Base-by-base conservation (phyloP, 2,329 filamentous ascomycete genomes). In the Bipolaris victoriae region DNA sequence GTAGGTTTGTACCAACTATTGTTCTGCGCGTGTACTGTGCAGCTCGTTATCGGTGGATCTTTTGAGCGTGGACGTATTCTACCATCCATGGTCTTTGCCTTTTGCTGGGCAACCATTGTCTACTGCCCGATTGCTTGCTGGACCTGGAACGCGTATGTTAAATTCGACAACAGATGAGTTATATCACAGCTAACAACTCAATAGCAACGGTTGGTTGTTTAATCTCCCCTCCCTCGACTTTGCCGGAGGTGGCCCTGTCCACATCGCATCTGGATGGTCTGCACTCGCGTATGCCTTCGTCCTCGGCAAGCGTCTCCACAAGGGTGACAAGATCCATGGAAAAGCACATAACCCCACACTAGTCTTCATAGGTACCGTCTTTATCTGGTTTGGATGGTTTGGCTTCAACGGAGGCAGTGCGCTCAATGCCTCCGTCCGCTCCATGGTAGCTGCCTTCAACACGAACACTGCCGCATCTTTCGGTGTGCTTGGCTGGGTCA, bases 351-450 rank as follows among this genome's bases (percentile, higher is more conserved):
- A 88, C 71, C 83, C 86, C 0, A 83, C 85, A 0, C 79, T 89
- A 1, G 85, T 89, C 63, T 86, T 86, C 63, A 79, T 89, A 2
- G 86, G 86, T 1, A 89, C 86, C 0, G 78, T 87, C 1, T 77
- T 89, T 39, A 88, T 89, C 58, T 89, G 86, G 86, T 87, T 88
- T 58, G 86, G 82, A 7, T 86, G 83, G 83, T 82, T 84, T 59
- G 84, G 83, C 1, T 86, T 86, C 72, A 86, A 86, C 68, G 83
- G 83, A 43, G 84, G 84, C 13, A 83, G 81, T 3, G 80, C 82
- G 18, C 77, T 85, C 20, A 65, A 63, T 47, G 62, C 58, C 9
- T 80, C 79, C 22, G 70, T 86, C 36, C 82, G 84, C 46, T 80
- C 82, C 22, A 83, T 84, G 77, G 75, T 84, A 31, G 84, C 82